phyloP scores from a whole-genome alignment of 371 early-diverging fungal genomes.

The Syncephalastrum racemosum region DNA sequence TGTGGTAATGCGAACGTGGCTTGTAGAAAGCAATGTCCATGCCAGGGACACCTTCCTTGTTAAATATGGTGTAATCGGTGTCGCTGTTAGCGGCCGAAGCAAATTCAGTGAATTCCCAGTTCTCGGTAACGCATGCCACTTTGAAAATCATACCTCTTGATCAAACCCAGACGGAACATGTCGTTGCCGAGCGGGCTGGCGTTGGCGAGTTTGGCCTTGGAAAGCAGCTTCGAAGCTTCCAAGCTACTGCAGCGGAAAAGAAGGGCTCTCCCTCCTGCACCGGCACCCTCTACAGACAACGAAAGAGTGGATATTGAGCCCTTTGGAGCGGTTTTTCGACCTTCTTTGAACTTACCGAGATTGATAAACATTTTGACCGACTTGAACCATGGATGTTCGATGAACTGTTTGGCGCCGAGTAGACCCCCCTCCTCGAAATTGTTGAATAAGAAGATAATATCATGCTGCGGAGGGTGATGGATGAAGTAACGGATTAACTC shows the following conservation, averaged over 20 bases:
- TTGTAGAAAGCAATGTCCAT: constrained; percentile 75
- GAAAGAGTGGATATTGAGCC: background rate
- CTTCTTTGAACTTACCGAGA: constrained; percentile 46
- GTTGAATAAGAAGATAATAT: constrained; percentile 82
- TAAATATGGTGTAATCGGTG: constrained; percentile 71
- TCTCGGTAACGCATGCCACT: too few relatives aligned
- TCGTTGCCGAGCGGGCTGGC: constrained; percentile 68
- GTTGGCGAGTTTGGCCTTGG: constrained; percentile 24
- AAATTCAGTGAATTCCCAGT: background rate
- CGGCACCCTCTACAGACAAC: constrained; percentile 61
- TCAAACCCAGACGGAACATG: constrained; percentile 58
- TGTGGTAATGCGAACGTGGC: constrained; percentile 72
- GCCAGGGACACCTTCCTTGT: constrained; percentile 62
- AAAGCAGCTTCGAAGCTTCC: constrained; percentile 41
- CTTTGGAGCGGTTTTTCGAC: too few relatives aligned
- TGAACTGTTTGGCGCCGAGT: constrained; percentile 71
- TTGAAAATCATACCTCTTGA: constrained; percentile 50
- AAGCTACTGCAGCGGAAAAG: constrained; percentile 68
- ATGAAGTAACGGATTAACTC: constrained; percentile 69
- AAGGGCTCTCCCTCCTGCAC: constrained; percentile 76
- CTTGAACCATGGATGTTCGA: constrained; percentile 76
- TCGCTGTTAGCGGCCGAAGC: constrained; percentile 33
- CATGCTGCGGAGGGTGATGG: constrained; percentile 53
- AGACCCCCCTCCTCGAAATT: constrained; percentile 86
- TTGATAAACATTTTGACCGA: constrained; percentile 79